A percentile compares a stretch with the other conserved stretches of the same genome.
Evolutionary conservation across 2,329 filamentous ascomycete genomes (phyloP).

Genomic region (Talaromyces funiculosus): DNA sequence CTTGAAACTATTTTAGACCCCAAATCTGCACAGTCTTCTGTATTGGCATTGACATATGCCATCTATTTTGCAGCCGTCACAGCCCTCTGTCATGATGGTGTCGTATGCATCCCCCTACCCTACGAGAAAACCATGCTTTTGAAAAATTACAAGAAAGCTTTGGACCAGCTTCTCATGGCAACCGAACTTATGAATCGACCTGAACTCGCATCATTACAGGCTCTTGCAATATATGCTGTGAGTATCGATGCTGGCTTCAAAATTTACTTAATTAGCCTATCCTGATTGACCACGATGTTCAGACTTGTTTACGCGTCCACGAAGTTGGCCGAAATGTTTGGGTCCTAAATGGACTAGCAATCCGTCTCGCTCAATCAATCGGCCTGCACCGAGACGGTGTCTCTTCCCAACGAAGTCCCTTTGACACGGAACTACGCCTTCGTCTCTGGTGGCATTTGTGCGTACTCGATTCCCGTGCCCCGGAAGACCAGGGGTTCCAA

Average conservation of each 20-base stretch:
- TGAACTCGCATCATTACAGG: slow-evolving; percentile 16
- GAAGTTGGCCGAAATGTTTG: slow-evolving; percentile 41
- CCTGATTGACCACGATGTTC: slow-evolving; percentile 45
- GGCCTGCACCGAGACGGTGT: slow-evolving; percentile 56
- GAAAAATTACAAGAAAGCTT: slow-evolving; percentile 11
- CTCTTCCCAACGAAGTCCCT: slow-evolving; percentile 48
- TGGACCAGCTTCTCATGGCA: slow-evolving; percentile 14
- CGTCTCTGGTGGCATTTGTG: slow-evolving; percentile 55
- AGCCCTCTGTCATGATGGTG: slow-evolving; percentile 23
- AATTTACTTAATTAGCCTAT: not conserved
- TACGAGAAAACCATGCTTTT: slow-evolving; percentile 6
- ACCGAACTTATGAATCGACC: slow-evolving; percentile 17
- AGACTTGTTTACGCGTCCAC: slow-evolving; percentile 50
- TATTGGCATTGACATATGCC: slow-evolving; percentile 48
- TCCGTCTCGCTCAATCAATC: slow-evolving; percentile 55
- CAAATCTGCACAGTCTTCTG: slow-evolving; percentile 25
- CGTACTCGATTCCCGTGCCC: slow-evolving; percentile 47
- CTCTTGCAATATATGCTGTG: slow-evolving; percentile 19
- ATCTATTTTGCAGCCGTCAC: slow-evolving; percentile 53
- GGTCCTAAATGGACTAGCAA: slow-evolving; percentile 54
- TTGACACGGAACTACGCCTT: slow-evolving; percentile 56
- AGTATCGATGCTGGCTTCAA: slow-evolving; percentile 18
- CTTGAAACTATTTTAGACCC: slow-evolving; percentile 23
- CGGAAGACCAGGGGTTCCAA: slow-evolving; percentile 56
- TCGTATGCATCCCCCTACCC: slow-evolving; percentile 18